phyloP scores from a whole-genome alignment of 2,329 filamentous ascomycete species.

The Ophiostoma perfectum region DNA sequence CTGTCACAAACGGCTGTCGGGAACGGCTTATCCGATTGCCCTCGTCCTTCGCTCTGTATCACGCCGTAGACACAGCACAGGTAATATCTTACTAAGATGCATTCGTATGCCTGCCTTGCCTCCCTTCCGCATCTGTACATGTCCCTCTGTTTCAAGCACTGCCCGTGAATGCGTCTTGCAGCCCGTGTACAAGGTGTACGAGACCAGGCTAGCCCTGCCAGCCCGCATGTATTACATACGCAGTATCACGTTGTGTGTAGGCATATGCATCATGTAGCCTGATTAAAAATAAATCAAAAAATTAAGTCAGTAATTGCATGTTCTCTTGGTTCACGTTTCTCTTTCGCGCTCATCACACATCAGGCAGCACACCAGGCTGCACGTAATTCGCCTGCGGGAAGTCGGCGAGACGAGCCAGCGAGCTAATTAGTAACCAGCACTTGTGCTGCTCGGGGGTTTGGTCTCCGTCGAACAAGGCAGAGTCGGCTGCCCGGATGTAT shows the following conservation, averaged over 20 bases:
- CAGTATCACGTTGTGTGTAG: too few relatives aligned
- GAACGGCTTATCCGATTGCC: not conserved
- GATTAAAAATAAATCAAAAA: not conserved
- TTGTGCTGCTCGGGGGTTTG: not conserved
- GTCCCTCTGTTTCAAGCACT: conserved; percentile 13
- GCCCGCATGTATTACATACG: not conserved
- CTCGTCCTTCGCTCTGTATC: not conserved
- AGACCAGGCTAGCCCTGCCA: conserved; percentile 13
- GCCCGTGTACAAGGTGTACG: not conserved
- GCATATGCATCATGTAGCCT: not conserved
- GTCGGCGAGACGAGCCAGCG: not conserved
- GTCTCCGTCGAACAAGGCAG: conserved; percentile 1
- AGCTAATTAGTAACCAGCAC: not conserved
- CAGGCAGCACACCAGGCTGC: not conserved
- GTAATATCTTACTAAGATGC: not conserved
- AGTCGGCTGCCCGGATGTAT: not conserved
- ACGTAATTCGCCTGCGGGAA: not conserved
- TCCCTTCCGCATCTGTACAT: not conserved
- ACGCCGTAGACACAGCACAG: not conserved
- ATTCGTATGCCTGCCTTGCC: not conserved
- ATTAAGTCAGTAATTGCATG: not conserved
- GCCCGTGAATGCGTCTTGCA: not conserved
- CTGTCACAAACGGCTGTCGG: not conserved
- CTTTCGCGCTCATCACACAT: not conserved
- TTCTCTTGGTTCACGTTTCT: not conserved